Conservation (phyloP, 2,329 filamentous ascomycete species). For the Fonsecaea monophora region DNA sequence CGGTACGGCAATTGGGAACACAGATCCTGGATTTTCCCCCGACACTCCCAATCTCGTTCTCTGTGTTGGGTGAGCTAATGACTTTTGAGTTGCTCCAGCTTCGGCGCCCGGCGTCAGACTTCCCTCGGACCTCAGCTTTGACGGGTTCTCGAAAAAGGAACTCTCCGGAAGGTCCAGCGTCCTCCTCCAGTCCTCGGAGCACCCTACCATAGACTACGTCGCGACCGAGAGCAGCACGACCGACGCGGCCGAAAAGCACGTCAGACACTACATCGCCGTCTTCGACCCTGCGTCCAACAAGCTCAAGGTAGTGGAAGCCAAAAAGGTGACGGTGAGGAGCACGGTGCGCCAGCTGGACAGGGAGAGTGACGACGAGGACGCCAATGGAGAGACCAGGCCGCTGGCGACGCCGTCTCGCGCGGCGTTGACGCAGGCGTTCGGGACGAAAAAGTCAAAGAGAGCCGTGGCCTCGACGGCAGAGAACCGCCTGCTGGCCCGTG, state of each 20-base stretch:
- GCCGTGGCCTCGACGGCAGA: slow-evolving; percentile 56
- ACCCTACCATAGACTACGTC: slow-evolving; percentile 66
- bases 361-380: slow-evolving; percentile 35
- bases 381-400: slow-evolving; percentile 37
- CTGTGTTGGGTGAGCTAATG: slow-evolving; percentile 8
- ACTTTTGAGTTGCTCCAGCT: slow-evolving; percentile 29
- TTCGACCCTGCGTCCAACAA: slow-evolving; percentile 62
- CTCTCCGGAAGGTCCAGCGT: slow-evolving; percentile 51
- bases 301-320: slow-evolving; percentile 62
- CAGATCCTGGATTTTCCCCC: too few species aligned
- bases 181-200: slow-evolving; percentile 66
- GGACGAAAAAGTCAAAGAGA: slow-evolving; percentile 59
- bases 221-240: slow-evolving; percentile 54
- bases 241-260: slow-evolving; percentile 58
- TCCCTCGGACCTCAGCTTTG: slow-evolving; percentile 34
- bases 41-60: neutral
- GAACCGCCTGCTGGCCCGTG: slow-evolving; percentile 55
- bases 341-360: slow-evolving; percentile 47
- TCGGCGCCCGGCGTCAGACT: slow-evolving; percentile 41
- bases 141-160: slow-evolving; percentile 35
- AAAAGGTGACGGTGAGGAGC: slow-evolving; percentile 62
- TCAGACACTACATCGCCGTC: slow-evolving; percentile 68
- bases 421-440: slow-evolving; percentile 57
- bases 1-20: slow-evolving; percentile 29
- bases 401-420: slow-evolving; percentile 39